phyloP scores from a whole-genome alignment of 257 asterid species.

The Parsonsia alboflavescens region DNA sequence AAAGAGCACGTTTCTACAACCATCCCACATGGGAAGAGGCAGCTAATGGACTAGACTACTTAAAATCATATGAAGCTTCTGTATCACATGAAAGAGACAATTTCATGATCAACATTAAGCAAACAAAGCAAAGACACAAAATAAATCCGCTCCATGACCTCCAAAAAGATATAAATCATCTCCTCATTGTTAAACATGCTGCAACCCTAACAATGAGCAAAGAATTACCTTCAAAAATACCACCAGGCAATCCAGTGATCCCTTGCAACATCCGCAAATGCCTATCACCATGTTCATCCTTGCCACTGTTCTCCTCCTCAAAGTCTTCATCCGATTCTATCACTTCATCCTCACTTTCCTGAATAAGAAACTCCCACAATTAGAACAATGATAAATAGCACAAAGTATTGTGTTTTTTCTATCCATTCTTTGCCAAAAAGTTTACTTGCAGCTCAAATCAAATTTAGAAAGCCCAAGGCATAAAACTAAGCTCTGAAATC shows the following conservation, averaged over 20 bases:
- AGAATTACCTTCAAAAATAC: conserved; percentile 67
- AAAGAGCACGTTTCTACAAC: not conserved
- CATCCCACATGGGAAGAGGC: not conserved
- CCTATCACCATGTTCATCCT: conserved; percentile 43
- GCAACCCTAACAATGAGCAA: not conserved
- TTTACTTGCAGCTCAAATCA: not conserved
- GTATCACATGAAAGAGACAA: not conserved
- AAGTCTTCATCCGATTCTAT: conserved; percentile 66
- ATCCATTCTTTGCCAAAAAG: not conserved
- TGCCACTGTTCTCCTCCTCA: conserved; percentile 15
- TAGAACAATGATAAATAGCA: not conserved
- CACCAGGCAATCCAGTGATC: conserved; percentile 75
- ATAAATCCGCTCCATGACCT: not conserved
- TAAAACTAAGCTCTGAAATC: not conserved
- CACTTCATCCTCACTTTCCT: conserved; percentile 54
- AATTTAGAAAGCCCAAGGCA: not conserved
- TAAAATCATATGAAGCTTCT: not conserved
- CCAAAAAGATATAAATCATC: not conserved
- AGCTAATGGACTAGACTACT: not conserved
- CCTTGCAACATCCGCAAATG: conserved; percentile 72
- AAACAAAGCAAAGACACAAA: not conserved
- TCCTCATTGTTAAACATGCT: not conserved
- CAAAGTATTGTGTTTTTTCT: not conserved
- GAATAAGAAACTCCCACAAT: not conserved
- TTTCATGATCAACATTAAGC: not conserved